These are phyloP conservation scores for Thraustochytrium sp. DNA, from an alignment of 352 stramenopile genomes.

Conservation along the genomic window DNA sequence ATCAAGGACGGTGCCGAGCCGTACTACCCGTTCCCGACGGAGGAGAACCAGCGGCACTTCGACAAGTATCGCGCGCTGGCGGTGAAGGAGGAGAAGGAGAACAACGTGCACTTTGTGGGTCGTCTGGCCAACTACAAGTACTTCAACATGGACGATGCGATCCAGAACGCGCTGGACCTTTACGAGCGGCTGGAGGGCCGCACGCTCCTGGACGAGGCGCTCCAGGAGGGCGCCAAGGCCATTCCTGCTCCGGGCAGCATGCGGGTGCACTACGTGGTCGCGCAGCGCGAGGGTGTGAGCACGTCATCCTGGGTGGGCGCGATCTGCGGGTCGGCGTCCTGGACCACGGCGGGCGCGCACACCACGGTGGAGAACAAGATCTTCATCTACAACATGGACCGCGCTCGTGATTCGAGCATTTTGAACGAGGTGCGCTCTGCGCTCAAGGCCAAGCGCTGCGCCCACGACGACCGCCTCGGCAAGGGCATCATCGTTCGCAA, in stretches of 20 bases:
- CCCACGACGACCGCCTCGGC: neutral
- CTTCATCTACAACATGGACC: slow-evolving; percentile 2
- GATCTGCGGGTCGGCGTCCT: neutral
- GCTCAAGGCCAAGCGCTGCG: neutral
- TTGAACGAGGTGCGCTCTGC: neutral
- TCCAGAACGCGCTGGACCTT: slow-evolving; percentile 64
- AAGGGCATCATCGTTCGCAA: neutral
- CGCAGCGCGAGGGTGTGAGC: neutral
- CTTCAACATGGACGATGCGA: slow-evolving; percentile 71
- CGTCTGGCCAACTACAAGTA: slow-evolving; percentile 70
- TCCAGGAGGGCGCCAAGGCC: neutral
- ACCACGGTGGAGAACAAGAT: neutral
- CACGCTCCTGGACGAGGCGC: neutral
- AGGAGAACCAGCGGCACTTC: slow-evolving; percentile 54
- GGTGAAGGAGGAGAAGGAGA: slow-evolving; percentile 50
- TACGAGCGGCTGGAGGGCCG: slow-evolving; percentile 44
- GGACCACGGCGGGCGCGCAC: neutral
- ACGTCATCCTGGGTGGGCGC: neutral
- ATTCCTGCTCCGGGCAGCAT: neutral
- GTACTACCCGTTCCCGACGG: slow-evolving; percentile 44
- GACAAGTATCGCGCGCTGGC: slow-evolving; percentile 57
- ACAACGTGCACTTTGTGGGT: slow-evolving; percentile 62
- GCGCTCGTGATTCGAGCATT: neutral
- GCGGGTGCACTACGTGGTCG: neutral
- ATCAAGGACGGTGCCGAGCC: slow-evolving; percentile 54